Evolutionary conservation across 805 yeast species (phyloP).

Genomic region (Yamadazyma insecticola): DNA sequence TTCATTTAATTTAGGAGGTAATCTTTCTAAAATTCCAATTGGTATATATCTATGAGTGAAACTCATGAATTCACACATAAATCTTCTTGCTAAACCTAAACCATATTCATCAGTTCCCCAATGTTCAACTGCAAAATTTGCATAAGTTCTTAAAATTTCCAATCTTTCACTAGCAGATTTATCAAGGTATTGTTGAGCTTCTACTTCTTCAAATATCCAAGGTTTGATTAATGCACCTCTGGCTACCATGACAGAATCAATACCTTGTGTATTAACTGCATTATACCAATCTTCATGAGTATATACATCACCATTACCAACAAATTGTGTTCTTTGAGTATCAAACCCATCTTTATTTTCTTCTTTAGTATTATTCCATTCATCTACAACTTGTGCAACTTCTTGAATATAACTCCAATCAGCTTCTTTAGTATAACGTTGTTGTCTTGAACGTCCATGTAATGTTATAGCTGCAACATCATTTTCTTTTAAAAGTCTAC

Average conservation of each 20-base stretch:
- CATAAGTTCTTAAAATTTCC: slow-evolving; percentile 63
- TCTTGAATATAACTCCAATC: slow-evolving; percentile 87
- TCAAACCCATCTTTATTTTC: slow-evolving; percentile 61
- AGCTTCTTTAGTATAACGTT: slow-evolving; percentile 85
- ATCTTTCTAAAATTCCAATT: slow-evolving; percentile 81
- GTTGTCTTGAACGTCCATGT: slow-evolving; percentile 96
- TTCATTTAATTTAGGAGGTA: slow-evolving; percentile 87
- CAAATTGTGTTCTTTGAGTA: slow-evolving; percentile 64
- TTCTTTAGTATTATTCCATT: slow-evolving; percentile 46
- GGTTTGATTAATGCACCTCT: slow-evolving; percentile 98
- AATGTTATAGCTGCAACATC: slow-evolving; percentile 88
- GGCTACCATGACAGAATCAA: slow-evolving; percentile 96
- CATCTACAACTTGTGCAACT: slow-evolving; percentile 65
- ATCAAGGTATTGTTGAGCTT: slow-evolving; percentile 83
- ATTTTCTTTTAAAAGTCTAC: slow-evolving; percentile 67
- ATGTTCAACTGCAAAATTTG: slow-evolving; percentile 82
- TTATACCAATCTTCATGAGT: slow-evolving; percentile 85
- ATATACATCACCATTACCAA: slow-evolving; percentile 94
- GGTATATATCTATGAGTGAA: slow-evolving; percentile 95
- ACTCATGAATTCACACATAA: slow-evolving; percentile 88
- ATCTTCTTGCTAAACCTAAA: slow-evolving; percentile 79
- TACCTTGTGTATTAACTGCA: slow-evolving; percentile 58
- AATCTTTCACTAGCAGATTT: slow-evolving; percentile 88
- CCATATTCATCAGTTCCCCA: slow-evolving; percentile 99
- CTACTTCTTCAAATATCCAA: slow-evolving; percentile 97